phyloP scores from a whole-genome alignment of 2,329 filamentous ascomycete genomes.

The Claviceps sp. region DNA sequence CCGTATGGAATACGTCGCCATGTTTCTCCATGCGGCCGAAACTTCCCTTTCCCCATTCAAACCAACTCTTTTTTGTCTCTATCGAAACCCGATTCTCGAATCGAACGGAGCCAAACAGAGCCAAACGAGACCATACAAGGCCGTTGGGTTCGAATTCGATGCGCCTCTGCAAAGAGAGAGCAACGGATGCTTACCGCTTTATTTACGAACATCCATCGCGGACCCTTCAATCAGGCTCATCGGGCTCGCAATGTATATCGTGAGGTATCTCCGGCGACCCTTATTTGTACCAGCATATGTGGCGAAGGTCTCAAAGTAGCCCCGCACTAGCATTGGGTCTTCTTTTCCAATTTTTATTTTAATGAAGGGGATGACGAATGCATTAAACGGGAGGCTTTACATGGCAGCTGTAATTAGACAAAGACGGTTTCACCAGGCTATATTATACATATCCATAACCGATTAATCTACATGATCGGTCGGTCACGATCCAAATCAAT shows the following conservation, averaged over 20 bases:
- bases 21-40: neutral
- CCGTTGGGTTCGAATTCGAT: neutral
- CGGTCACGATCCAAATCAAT: neutral
- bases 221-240: neutral
- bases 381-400: constrained; percentile 4
- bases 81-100: neutral
- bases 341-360: constrained; percentile 7
- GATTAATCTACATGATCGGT: constrained; percentile 4
- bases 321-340: constrained; percentile 14
- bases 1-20: neutral
- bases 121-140: neutral
- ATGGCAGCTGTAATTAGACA: constrained; percentile 22
- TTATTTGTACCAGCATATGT: constrained; percentile 22
- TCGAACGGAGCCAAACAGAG: neutral
- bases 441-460: constrained; percentile 6
- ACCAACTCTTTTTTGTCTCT: neutral
- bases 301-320: constrained; percentile 12
- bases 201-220: neutral
- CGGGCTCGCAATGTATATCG: neutral
- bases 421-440: constrained; percentile 13
- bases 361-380: constrained; percentile 5
- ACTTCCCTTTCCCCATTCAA: neutral
- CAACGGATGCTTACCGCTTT: neutral
- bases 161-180: too few species aligned
- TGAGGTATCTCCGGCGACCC: constrained; percentile 1